Evolutionary conservation across 2,329 filamentous ascomycete species (phyloP).

Genomic region (Ceratocystiopsis brevicomis): DNA sequence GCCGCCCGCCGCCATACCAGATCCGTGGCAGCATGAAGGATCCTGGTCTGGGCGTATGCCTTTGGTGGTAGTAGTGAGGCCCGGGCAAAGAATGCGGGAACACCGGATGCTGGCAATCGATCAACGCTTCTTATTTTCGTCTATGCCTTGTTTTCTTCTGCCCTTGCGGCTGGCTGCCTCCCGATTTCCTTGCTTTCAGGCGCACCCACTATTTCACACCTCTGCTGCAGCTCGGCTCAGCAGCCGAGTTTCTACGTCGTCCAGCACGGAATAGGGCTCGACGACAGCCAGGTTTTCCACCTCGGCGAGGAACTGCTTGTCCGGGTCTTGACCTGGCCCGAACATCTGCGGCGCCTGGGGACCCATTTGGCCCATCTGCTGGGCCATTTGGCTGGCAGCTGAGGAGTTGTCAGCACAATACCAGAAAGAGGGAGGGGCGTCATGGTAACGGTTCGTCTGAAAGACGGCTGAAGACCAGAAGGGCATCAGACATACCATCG

Average conservation of each 20-base stretch:
- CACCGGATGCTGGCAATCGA: no score
- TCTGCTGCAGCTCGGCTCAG: slow-evolving; percentile 28
- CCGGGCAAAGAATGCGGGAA: not conserved
- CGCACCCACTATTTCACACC: not conserved
- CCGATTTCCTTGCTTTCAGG: no score
- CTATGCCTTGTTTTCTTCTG: not conserved
- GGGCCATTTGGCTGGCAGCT: slow-evolving; percentile 83
- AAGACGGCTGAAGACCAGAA: not conserved
- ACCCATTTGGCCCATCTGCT: slow-evolving; percentile 73
- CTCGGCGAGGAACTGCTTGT: slow-evolving; percentile 86
- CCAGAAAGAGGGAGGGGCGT: not conserved
- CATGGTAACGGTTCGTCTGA: not conserved
- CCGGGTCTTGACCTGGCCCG: slow-evolving; percentile 78
- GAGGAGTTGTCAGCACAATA: slow-evolving; percentile 7
- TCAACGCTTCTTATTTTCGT: not conserved
- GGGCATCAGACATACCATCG: slow-evolving; percentile 45
- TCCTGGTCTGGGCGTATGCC: slow-evolving; percentile 39
- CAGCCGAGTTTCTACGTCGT: slow-evolving; percentile 71
- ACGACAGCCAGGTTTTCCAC: slow-evolving; percentile 90
- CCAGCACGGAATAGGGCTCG: slow-evolving; percentile 81
- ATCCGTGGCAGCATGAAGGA: slow-evolving; percentile 47
- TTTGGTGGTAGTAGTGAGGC: slow-evolving; percentile 26
- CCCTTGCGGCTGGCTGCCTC: no score
- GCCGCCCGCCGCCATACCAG: slow-evolving; percentile 50
- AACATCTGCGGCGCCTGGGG: slow-evolving; percentile 57